A percentile compares a stretch with the other conserved stretches of the same genome.
Evolutionary conservation across 2,329 filamentous ascomycete genomes (phyloP).

Genomic region (Verticillium tricorpus): DNA sequence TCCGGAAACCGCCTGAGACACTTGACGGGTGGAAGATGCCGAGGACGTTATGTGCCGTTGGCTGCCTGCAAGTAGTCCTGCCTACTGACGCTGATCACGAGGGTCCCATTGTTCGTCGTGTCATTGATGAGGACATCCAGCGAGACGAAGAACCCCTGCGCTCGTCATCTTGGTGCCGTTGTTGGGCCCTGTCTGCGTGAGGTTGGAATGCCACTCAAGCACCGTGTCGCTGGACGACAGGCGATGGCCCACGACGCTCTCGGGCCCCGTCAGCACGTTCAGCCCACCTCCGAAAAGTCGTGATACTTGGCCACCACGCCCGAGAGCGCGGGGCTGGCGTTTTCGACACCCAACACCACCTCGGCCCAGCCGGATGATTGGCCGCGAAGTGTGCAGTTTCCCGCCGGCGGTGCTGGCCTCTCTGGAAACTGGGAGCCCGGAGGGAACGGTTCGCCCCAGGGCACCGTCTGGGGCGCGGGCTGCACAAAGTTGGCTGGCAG

Average conservation of each 20-base stretch:
- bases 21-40: too few species aligned
- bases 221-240: conserved; percentile 17
- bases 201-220: conserved; percentile 26
- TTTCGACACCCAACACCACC: conserved; percentile 13
- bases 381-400: too few species aligned
- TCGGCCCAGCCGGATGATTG: too few species aligned
- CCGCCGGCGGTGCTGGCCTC: too few species aligned
- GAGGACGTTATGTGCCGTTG: too few species aligned
- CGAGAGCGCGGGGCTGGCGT: conserved; percentile 4
- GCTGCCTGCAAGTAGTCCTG: too few species aligned
- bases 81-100: too few species aligned
- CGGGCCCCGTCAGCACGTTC: conserved; percentile 25
- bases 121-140: conserved; percentile 32
- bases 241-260: conserved; percentile 22
- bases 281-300: conserved; percentile 30
- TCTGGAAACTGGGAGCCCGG: conserved; percentile 6
- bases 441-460: conserved; percentile 3
- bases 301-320: conserved; percentile 27
- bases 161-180: conserved; percentile 32
- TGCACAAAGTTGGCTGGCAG: conserved; percentile 11
- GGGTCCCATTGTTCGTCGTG: too few species aligned
- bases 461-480: background rate
- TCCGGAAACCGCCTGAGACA: too few species aligned
- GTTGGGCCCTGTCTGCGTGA: conserved; percentile 24
- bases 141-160: conserved; percentile 30